Base-by-base conservation (phyloP, 2,329 filamentous ascomycete genomes). In the Penicillium brasilianum region DNA sequence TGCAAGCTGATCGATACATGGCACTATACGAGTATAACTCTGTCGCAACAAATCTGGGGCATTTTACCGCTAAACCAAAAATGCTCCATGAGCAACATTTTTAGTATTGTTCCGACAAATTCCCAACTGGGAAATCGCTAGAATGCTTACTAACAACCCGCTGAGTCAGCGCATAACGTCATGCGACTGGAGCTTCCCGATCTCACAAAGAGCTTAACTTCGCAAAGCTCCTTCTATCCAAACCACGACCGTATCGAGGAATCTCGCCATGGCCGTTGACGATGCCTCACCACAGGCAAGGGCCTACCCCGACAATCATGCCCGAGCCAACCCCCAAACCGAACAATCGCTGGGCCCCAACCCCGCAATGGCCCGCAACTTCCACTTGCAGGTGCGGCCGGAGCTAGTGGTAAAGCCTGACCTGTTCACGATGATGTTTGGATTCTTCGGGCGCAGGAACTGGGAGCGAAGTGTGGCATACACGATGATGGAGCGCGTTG, bases 371-470 rank as follows among this genome's bases (percentile, higher is more conserved):
- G 59, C 58, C 14, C 66, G 55, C 37, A 63, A 63, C 53, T 65
- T 54, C 34, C 59, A 48, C n/a, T 20, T 69, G 52, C 34, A 63
- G 4, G 43, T 75, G 44, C 69, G 70, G 10, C 67, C 66, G n/a
- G 70, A 74, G 10, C 55, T 69, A 20, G 61, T 72, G 48, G 56
- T 64, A 2, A 64, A 57, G 16, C 72, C 73, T 0, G 71, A 72
- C 48, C 58, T 58, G 2, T 66, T 76, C 52, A 70, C 68, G 14
- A 59, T 73, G 8, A 70, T 68, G 54, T 59, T 76, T 43, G 68
- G 71, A 18, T 76, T 74, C 54, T 60, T 67, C 39, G 69, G 71
- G 1, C 51, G 53, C 2, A 25, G 43, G 8, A 61, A 53, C 44
- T 77, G 71, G 66, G 58, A 66, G 22, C 44, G 36, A 9, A 60